Evolutionary conservation across 2,329 filamentous ascomycete species (phyloP), one percentile per base, ranked within the genome.

Genomic region (Aspergillus hiratsukae): DNA sequence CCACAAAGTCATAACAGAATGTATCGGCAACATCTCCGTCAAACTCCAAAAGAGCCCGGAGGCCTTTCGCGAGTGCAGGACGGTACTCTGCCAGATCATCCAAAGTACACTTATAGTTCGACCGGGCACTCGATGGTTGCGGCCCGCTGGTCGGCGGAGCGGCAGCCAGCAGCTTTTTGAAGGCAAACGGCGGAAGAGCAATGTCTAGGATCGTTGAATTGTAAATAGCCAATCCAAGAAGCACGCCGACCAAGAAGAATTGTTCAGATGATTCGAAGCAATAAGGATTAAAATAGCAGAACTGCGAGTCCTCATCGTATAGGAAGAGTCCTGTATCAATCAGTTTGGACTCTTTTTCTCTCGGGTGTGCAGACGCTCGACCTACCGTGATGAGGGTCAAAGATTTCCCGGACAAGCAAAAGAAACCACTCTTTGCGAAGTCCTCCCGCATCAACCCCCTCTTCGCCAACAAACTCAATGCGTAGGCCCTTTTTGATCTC

Each of bases 391-490:
- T 92, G 86, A 3, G 91, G 91, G 66, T 95, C 91, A 74, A 96
- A 96, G 31, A 97, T 87, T 69, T 97, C 92, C 63, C 91, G 82
- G 50, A 94, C 87, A 23, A 97, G 81, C 57, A 96, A 82, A 51
- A 96, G 76, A 69, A 97, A 97, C 92, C 92, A 97, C 75, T 97
- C 92, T 72, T 97, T 97, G 55, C 91, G 85, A 54, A 96, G 79
- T 0, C 92, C 92, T 40, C 92, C 92, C 4, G 89, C 91, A 75
- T 97, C 92, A 51, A 96, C 86, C 4, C 92, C 92, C 73, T 97
- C 92, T 74, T 97, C 92, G 31, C 90, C 91, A 31, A 83, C 80
- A 64, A 97, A 97, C 58, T 89, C 86, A 58, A 97, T 94, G 19
- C 88, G 85, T 28, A 97, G 77, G 0, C 88, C 89, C 71, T 96